Conservation (phyloP, 352 stramenopile genomes). For the Globisporangium carolinianum region DNA sequence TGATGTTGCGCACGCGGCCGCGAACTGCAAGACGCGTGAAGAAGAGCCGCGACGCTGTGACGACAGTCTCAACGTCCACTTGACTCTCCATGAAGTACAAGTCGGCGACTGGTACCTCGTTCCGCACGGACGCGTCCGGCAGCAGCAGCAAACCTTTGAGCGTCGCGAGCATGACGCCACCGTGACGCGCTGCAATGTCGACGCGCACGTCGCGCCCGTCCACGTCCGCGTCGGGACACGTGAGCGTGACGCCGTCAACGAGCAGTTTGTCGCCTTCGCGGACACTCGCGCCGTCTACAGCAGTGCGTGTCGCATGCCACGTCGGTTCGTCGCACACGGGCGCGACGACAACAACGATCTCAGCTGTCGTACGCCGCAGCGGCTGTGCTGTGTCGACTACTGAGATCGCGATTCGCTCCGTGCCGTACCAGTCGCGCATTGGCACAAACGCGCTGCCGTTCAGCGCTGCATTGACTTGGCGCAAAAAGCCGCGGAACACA, state of each 20-base stretch:
- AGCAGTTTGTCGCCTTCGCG: conserved; percentile 39
- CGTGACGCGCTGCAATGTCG: conserved; percentile 24
- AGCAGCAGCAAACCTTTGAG: conserved; percentile 31
- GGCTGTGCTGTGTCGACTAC: conserved; percentile 16
- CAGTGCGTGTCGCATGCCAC: conserved; percentile 15
- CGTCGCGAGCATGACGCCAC: conserved; percentile 48
- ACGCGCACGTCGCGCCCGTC: conserved; percentile 29
- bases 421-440: conserved; percentile 45
- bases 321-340: conserved; percentile 48
- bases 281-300: conserved; percentile 7
- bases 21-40: conserved; percentile 25
- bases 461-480: conserved; percentile 46
- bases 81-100: neutral
- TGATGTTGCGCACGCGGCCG: conserved; percentile 33
- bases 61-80: conserved; percentile 4
- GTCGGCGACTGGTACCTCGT: neutral
- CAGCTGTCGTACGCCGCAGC: conserved; percentile 3
- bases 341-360: conserved; percentile 32
- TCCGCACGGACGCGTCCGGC: neutral
- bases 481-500: conserved; percentile 36
- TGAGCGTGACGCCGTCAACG: conserved; percentile 24
- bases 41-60: conserved; percentile 31
- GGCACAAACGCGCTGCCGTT: conserved; percentile 45
- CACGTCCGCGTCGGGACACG: conserved; percentile 22
- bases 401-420: conserved; percentile 34